Base-by-base conservation (phyloP, 306 rosid species). In the Begonia masoniana region DNA sequence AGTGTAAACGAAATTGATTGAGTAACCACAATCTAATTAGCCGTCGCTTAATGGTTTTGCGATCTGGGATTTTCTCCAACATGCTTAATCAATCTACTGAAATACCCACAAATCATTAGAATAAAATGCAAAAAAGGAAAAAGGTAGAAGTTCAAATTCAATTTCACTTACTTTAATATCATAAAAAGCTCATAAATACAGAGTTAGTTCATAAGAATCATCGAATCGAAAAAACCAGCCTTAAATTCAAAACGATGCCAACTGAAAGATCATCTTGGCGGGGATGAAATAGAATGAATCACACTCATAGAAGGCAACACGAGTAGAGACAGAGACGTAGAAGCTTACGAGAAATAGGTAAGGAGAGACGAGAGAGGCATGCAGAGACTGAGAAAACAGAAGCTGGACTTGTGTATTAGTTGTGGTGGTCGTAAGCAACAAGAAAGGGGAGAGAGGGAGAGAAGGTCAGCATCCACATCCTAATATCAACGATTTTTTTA, bases 21-120 rank as follows among this genome's bases (percentile, higher is more conserved):
- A 55, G 50, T 62, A 66, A 69, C 47, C 16, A 55, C 70, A 56
- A 56, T 58, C 63, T 51, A 10, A 51, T 36, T 49, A 39, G 41
- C 47, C 17, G 51, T 16, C 52, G 10, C 54, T 15, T 19, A 52
- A 56, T 51, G 10, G 11, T 46, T 60, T 39, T 41, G 57, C 64
- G 57, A 55, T 69, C 74, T 64, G 43, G 68, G 70, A 65, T 46
- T 69, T 63, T 53, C 48, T 57, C 67, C 60, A 50, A 16, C 39
- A 7, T 9, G 8, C 55, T 24, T 43, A 61, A 7, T 59, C 65
- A 58, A 31, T 17, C 60, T 58, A 57, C 74, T 52, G 65, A 45
- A 14, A 51, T 68, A 56, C 42, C 61, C 23, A 56, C 51, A 56
- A 24, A 10, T 15, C 2, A 9, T 2, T 21, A 5, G 39, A 31